Conservation (phyloP, 306 rosid genomes). For the Vachellia pachyceras region DNA sequence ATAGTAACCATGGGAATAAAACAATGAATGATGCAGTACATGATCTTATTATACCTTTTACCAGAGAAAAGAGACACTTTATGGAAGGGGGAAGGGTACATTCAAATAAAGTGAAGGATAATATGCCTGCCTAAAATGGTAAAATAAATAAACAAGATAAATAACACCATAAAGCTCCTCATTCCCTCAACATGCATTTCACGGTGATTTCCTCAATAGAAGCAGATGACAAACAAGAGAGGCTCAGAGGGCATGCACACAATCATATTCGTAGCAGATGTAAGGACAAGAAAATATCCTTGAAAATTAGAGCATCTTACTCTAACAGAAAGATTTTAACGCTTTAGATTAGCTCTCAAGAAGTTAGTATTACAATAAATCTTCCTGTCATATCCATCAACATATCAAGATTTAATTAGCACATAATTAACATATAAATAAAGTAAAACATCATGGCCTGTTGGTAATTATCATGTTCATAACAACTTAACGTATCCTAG, state of each 20-base stretch:
- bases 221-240: background rate
- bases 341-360: background rate
- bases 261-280: background rate
- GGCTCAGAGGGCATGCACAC: background rate
- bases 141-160: slow-evolving; percentile 28
- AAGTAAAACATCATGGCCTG: background rate
- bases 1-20: slow-evolving; percentile 20
- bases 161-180: slow-evolving; percentile 20
- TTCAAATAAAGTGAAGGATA: slow-evolving; percentile 13
- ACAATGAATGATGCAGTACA: slow-evolving; percentile 27
- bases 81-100: background rate
- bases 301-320: slow-evolving; percentile 1
- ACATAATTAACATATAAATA: background rate
- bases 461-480: background rate
- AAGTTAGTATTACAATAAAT: background rate
- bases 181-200: background rate
- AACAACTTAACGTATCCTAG: background rate
- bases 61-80: background rate
- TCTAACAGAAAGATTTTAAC: background rate
- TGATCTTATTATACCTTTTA: slow-evolving; percentile 14
- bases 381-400: background rate
- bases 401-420: background rate
- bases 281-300: background rate
- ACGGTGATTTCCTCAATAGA: background rate
- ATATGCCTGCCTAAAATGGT: slow-evolving; percentile 14